A percentile compares a stretch with the other conserved stretches of the same genome.
These are phyloP conservation scores for Infundibulicybe gibba DNA, from an alignment of 768 basidiomycete species.

Conservation along the genomic window DNA sequence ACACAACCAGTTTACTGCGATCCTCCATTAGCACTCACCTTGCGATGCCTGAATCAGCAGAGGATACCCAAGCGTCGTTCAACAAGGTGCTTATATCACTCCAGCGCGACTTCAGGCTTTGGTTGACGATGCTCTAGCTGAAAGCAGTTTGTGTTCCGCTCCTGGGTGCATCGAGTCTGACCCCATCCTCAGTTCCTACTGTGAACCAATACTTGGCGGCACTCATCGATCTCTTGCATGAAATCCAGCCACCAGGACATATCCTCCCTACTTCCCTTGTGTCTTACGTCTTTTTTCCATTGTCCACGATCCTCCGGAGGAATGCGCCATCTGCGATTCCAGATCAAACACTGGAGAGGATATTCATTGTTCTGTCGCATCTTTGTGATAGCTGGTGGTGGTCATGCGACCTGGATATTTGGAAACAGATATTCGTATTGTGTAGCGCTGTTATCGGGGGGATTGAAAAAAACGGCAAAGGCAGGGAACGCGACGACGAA, in stretches of 20 bases:
- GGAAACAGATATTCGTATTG: slow-evolving; percentile 86
- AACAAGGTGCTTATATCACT: not conserved
- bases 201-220: slow-evolving; percentile 51
- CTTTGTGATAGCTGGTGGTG: slow-evolving; percentile 85
- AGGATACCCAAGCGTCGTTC: too few relatives aligned
- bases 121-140: slow-evolving; percentile 28
- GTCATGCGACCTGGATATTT: slow-evolving; percentile 64
- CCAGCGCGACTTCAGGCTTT: not conserved
- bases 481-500: slow-evolving; percentile 73
- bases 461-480: slow-evolving; percentile 65
- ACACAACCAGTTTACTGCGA: too few relatives aligned
- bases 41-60: too few relatives aligned
- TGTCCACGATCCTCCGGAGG: slow-evolving; percentile 80
- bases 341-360: slow-evolving; percentile 74
- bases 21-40: too few relatives aligned
- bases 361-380: slow-evolving; percentile 54
- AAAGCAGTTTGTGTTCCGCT: slow-evolving; percentile 83
- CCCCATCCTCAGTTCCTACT: slow-evolving; percentile 44
- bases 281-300: slow-evolving; percentile 84
- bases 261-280: slow-evolving; percentile 57
- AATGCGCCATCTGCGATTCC: slow-evolving; percentile 69
- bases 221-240: slow-evolving; percentile 45
- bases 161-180: slow-evolving; percentile 64
- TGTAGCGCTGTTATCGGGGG: slow-evolving; percentile 63
- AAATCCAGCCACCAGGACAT: slow-evolving; percentile 30